phyloP scores from a whole-genome alignment of 345 rosid species.

The Camelina sativa region DNA sequence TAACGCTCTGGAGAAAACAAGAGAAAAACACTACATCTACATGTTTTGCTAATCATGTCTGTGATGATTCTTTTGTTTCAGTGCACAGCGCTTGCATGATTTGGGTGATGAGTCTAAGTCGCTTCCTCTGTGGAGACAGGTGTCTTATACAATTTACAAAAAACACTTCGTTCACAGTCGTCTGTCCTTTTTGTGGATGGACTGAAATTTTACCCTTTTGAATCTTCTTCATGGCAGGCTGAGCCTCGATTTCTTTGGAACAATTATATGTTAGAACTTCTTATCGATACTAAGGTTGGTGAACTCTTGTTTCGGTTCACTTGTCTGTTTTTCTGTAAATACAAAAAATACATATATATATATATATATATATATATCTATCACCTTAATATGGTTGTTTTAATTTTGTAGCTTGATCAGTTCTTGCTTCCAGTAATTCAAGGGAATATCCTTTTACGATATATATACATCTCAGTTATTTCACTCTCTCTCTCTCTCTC shows the following conservation, averaged over 20 bases:
- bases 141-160: constrained; percentile 36
- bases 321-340: constrained; percentile 27
- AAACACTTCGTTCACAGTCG: constrained; percentile 1
- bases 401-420: constrained; percentile 79
- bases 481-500: neutral
- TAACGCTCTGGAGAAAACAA: neutral
- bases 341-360: neutral
- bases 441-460: constrained; percentile 85
- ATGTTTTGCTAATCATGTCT: neutral
- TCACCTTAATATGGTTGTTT: constrained; percentile 21
- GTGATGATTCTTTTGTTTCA: constrained; percentile 43
- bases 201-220: constrained; percentile 8
- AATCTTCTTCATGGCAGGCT: constrained; percentile 61
- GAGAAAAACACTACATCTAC: neutral
- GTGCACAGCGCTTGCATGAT: constrained; percentile 80
- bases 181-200: neutral
- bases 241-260: constrained; percentile 99
- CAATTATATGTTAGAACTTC: constrained; percentile 87
- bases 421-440: constrained; percentile 87
- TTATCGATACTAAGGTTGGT: constrained; percentile 86
- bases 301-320: constrained; percentile 28
- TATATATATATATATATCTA: neutral
- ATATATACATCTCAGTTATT: constrained; percentile 13
- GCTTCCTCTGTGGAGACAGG: constrained; percentile 99
- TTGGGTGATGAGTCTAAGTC: constrained; percentile 93